Percentiles rank a stretch among this genome's conserved stretches.
Evolutionary conservation across 257 asterid genomes (phyloP).

Genomic region (Solanum piurae): DNA sequence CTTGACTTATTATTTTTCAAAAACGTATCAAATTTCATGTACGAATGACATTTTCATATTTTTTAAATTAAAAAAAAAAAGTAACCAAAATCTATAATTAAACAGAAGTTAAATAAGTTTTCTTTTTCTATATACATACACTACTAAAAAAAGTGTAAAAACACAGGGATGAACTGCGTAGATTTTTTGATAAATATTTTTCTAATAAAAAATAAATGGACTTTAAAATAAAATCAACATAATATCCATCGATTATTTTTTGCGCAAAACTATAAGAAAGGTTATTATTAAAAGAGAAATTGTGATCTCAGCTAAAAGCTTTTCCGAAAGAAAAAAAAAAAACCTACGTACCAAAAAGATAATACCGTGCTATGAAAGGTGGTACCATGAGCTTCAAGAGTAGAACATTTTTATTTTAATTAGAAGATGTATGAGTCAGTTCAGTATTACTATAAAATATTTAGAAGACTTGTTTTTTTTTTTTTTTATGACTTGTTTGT

Average conservation of each 20-base stretch:
- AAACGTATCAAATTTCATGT: background rate
- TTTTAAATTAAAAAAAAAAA: background rate
- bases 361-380: background rate
- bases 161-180: background rate
- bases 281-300: background rate
- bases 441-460: background rate
- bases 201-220: background rate
- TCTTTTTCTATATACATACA: background rate
- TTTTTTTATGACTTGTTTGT: background rate
- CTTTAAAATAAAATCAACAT: background rate
- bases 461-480: background rate
- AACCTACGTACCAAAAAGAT: background rate
- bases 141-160: background rate
- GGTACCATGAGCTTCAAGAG: background rate
- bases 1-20: background rate
- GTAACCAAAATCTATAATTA: background rate
- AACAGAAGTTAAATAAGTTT: background rate
- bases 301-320: background rate
- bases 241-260: background rate
- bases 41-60: background rate
- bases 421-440: background rate
- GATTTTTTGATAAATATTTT: background rate
- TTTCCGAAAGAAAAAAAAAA: background rate
- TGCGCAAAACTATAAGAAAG: background rate
- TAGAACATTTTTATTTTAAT: no score